These are phyloP conservation scores for Leccinum subrobustum DNA, from an alignment of 1,284 basidiomycete genomes.

Conservation along the genomic window DNA sequence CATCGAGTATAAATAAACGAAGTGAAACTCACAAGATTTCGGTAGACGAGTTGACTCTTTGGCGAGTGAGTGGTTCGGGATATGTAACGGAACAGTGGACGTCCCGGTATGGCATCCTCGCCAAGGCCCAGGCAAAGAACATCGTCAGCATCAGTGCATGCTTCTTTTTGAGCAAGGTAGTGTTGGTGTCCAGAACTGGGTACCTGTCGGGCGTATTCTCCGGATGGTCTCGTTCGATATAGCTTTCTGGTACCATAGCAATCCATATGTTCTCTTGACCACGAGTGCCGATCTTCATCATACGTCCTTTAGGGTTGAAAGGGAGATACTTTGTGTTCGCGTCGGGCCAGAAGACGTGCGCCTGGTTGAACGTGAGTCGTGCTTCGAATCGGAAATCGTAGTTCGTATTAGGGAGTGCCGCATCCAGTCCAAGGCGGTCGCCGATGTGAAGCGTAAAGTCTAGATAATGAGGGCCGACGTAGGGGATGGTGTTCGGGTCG, in stretches of 20 bases:
- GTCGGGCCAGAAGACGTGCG: neutral
- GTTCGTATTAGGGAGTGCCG: neutral
- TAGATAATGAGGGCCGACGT: neutral
- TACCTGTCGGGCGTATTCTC: neutral
- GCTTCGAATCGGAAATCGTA: neutral
- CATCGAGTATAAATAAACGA: too few relatives aligned
- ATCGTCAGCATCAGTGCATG: neutral
- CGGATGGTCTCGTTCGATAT: neutral
- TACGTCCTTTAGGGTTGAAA: neutral
- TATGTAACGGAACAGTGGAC: too few relatives aligned
- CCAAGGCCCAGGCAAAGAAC: neutral
- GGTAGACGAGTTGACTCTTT: too few relatives aligned
- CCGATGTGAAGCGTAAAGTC: neutral
- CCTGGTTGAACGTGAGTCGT: neutral
- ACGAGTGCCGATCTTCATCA: neutral
- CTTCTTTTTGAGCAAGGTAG: neutral
- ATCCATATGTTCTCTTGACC: neutral
- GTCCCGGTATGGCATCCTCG: too few relatives aligned
- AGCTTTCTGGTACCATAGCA: neutral
- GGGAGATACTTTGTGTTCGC: neutral
- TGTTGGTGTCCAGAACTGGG: neutral
- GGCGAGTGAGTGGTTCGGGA: too few relatives aligned
- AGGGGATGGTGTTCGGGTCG: neutral
- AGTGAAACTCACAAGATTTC: too few relatives aligned
- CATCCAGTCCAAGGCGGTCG: neutral